Conservation (phyloP, 306 rosid species). For the Medicago arabica region DNA sequence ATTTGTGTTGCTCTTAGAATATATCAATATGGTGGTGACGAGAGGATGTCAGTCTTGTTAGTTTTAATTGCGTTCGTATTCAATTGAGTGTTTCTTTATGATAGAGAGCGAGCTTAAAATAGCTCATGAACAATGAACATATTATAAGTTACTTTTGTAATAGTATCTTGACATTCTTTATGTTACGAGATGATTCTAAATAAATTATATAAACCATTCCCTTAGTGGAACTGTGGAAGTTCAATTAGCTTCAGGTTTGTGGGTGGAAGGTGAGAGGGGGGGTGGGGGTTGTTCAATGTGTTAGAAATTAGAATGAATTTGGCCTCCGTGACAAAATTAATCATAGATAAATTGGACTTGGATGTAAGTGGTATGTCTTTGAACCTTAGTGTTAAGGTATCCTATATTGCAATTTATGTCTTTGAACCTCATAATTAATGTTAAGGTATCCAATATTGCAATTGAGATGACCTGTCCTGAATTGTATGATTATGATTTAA, state of each 20-base stretch:
- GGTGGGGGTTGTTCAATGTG: background rate
- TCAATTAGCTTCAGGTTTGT: conserved; percentile 25
- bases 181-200: background rate
- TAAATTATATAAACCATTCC: background rate
- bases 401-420: background rate
- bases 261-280: background rate
- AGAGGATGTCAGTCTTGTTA: background rate
- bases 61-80: background rate
- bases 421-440: background rate
- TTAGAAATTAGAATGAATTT: conserved; percentile 6
- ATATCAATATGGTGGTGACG: background rate
- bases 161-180: background rate
- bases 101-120: background rate
- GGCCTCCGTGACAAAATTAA: background rate
- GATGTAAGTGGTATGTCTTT: conserved; percentile 20
- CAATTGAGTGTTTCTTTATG: background rate
- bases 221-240: background rate
- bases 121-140: background rate
- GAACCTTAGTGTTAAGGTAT: background rate
- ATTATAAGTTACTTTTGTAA: background rate
- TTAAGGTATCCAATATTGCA: conserved; percentile 2
- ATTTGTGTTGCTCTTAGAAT: conserved; percentile 7
- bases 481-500: background rate
- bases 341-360: conserved; percentile 2
- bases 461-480: background rate